phyloP scores from a whole-genome alignment of 1,139 yeast genomes.

The Candida tunisiensis region DNA sequence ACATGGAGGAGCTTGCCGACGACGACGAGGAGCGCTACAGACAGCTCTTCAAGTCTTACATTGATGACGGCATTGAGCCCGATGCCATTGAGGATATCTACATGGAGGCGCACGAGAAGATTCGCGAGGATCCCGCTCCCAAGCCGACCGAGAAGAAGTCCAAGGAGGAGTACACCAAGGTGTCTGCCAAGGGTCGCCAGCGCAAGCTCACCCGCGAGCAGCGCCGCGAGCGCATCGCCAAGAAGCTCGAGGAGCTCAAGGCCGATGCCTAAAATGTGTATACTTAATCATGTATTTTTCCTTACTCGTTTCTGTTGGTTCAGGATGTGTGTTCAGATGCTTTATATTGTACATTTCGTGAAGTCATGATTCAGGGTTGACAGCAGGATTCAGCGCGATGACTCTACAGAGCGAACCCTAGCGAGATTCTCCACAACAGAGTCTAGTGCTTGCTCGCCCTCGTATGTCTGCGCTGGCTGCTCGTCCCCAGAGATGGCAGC shows the following conservation, averaged over 20 bases:
- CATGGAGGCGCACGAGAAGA: slow-evolving; percentile 85
- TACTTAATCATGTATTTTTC: neutral
- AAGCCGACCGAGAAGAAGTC: slow-evolving; percentile 88
- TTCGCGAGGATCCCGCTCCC: slow-evolving; percentile 92
- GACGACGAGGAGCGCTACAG: slow-evolving; percentile 99
- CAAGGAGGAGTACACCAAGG: slow-evolving; percentile 97
- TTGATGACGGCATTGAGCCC: slow-evolving; percentile 94
- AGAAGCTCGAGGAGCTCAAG: slow-evolving; percentile 51
- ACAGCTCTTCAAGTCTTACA: slow-evolving; percentile 90
- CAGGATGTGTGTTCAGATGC: neutral
- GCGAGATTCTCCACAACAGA: slow-evolving; percentile 6
- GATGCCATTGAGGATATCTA: slow-evolving; percentile 93
- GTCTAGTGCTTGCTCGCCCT: slow-evolving; percentile 4
- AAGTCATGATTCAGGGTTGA: neutral
- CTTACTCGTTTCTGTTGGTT: slow-evolving; percentile 13
- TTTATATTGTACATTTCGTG: neutral
- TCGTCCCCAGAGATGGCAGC: neutral
- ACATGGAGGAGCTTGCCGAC: slow-evolving; percentile 99
- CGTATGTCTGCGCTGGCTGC: neutral
- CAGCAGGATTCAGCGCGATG: neutral
- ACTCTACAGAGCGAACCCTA: neutral
- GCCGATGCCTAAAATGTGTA: slow-evolving; percentile 1
- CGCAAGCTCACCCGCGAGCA: slow-evolving; percentile 80
- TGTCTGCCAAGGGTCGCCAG: slow-evolving; percentile 83
- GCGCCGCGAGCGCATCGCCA: slow-evolving; percentile 78